phyloP scores from a whole-genome alignment of 2,329 filamentous ascomycete species.

The Elsinoe perseae region DNA sequence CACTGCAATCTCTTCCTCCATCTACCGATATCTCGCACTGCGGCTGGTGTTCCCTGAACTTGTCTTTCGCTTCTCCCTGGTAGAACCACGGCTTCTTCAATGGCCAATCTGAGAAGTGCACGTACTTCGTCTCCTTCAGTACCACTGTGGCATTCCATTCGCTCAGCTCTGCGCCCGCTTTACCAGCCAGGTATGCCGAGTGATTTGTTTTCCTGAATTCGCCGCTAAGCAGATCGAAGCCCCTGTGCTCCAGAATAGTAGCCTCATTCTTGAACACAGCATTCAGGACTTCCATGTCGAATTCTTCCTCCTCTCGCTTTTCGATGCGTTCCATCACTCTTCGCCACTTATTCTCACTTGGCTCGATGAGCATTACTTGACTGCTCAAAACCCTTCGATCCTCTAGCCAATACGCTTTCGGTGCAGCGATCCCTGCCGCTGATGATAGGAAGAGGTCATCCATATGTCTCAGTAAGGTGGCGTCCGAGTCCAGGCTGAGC shows the following conservation, averaged over 20 bases:
- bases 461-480: constrained; percentile 54
- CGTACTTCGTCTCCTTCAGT: constrained; percentile 52
- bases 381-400: constrained; percentile 28
- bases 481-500: constrained; percentile 56
- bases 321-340: constrained; percentile 16
- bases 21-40: constrained; percentile 30
- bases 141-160: constrained; percentile 51
- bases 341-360: constrained; percentile 17
- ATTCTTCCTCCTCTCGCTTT: constrained; percentile 26
- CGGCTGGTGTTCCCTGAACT: constrained; percentile 38
- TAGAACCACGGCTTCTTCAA: constrained; percentile 54
- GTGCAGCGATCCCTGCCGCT: constrained; percentile 54
- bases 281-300: constrained; percentile 61
- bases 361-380: constrained; percentile 20
- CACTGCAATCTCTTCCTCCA: constrained; percentile 23
- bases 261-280: constrained; percentile 52
- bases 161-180: constrained; percentile 34
- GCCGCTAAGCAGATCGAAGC: constrained; percentile 53
- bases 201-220: constrained; percentile 55
- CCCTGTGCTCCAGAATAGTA: constrained; percentile 57
- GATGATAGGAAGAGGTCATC: constrained; percentile 66
- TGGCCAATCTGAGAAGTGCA: constrained; percentile 65
- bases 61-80: constrained; percentile 35
- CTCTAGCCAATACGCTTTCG: constrained; percentile 62
- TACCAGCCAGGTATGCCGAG: constrained; percentile 37